Conservation (phyloP, 2,329 filamentous ascomycete species). For the Colletotrichum sp. region DNA sequence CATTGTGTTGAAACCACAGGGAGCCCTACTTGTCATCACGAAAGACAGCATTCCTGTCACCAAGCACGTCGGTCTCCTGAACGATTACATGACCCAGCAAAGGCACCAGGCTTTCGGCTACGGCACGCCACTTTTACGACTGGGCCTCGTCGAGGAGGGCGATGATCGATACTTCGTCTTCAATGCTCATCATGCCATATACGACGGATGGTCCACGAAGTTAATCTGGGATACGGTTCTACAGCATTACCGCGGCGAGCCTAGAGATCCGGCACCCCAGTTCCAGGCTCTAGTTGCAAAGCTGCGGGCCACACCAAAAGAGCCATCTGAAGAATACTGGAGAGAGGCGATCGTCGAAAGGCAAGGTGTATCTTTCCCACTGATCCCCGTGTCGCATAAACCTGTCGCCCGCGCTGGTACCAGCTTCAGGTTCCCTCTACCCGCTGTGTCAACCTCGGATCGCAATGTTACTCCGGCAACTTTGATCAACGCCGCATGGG, state of each 20-base stretch:
- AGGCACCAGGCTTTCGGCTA: not conserved
- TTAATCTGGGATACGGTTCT: not conserved
- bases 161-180: slow-evolving; percentile 13
- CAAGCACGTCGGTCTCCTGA: not conserved
- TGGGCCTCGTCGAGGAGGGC: not conserved
- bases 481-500: slow-evolving; percentile 29
- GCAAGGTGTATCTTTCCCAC: not conserved
- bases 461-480: slow-evolving; percentile 17
- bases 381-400: not conserved
- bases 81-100: not conserved
- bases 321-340: not conserved
- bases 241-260: not conserved
- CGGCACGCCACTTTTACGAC: slow-evolving; percentile 5
- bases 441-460: not conserved
- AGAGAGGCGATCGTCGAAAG: not conserved
- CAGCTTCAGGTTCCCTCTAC: not conserved
- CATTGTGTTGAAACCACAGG: slow-evolving; percentile 8
- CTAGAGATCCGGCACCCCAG: not conserved
- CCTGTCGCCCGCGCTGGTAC: not conserved
- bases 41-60: not conserved
- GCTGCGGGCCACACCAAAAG: not conserved
- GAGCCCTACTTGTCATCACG: not conserved
- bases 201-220: slow-evolving; percentile 20
- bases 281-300: not conserved
- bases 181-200: slow-evolving; percentile 24